phyloP scores from a whole-genome alignment of 202 grass and related monocot genomes.

The Miscanthus sacchariflorus region DNA sequence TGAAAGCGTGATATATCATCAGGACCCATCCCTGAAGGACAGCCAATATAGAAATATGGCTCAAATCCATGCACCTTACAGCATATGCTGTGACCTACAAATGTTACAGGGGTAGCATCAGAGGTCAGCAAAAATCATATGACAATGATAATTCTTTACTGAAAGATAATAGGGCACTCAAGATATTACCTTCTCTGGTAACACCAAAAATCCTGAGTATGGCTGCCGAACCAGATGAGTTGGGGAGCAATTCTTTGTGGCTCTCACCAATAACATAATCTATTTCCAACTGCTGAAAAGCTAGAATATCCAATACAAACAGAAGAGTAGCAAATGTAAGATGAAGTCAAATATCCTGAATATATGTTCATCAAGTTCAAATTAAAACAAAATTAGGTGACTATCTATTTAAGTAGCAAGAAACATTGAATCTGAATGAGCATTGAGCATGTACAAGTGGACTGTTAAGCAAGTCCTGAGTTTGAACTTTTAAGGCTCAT shows the following conservation, averaged over 20 bases:
- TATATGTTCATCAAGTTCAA: conserved; percentile 16
- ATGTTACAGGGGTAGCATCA: conserved; percentile 37
- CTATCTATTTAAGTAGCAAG: conserved; percentile 22
- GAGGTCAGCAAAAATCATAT: conserved; percentile 32
- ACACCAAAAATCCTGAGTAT: conserved; percentile 98
- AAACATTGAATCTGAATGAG: conserved; percentile 4
- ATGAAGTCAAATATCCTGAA: conserved; percentile 25
- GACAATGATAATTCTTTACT: conserved; percentile 31
- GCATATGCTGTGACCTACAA: conserved; percentile 90
- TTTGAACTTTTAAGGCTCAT: conserved; percentile 24
- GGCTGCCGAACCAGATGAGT: conserved; percentile 81
- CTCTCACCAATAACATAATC: conserved; percentile 94
- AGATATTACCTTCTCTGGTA: conserved; percentile 84
- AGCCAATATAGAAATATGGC: conserved; percentile 95
- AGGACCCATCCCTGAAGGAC: conserved; percentile 82
- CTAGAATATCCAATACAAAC: conserved; percentile 62
- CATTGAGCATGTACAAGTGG: conserved; percentile 25
- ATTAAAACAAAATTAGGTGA: conserved; percentile 11
- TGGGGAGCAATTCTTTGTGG: conserved; percentile 80
- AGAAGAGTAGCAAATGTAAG: conserved; percentile 30
- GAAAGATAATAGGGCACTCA: conserved; percentile 4
- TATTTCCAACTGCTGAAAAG: conserved; percentile 98
- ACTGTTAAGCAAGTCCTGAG: neutral
- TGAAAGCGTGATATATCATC: conserved; percentile 96
- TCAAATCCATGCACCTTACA: conserved; percentile 97